Base-by-base conservation (phyloP, 1,284 basidiomycete genomes). In the Melampsora larici-populina region DNA sequence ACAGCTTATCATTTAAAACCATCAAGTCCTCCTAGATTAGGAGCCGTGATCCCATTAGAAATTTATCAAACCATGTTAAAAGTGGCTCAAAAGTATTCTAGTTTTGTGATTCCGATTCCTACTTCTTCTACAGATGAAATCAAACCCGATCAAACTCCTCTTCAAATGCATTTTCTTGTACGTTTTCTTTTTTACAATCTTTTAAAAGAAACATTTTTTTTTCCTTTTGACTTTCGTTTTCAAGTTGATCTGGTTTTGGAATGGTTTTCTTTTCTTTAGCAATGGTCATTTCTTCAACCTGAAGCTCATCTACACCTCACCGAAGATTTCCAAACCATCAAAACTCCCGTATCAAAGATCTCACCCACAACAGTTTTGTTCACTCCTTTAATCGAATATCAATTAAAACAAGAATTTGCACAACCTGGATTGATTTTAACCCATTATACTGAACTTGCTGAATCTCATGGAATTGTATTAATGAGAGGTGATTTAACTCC, bases 361-460 rank as follows among this genome's bases (percentile, higher is more conserved):
- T 58, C 66, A 31, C 66, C 65, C 1, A 77, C 74, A 60, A 82
- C 93, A 0, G 87, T 96, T 58, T 87, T 99, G 70, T 97, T 97
- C 86, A 96, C 96, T 0, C 92, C 96, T 4, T 87, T 98, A 69
- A 91, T 92, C 81, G 96, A 98, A 85, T 99, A 94, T 88, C 97
- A 98, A 85, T 86, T 90, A 78, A 89, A 92, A 43, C 88, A 89
- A 79, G 88, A 91, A 64, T 98, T 91, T 85, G 93, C 96, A 2
- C 94, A 94, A 49, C 95, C 96, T 0, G 91, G 92, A 82, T 87
- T 99, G 33, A 91, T 93, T 48, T 83, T 98, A 66, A 97, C 96
- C 7, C 89, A 93, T 84, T 97, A 98, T 85, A 91, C 95, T 55
- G 96, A 99, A 82, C 85, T 99, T 8, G 88, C 90, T 0, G 83